phyloP scores from a whole-genome alignment of 768 basidiomycete species.

The Leucosporidium scottii region DNA sequence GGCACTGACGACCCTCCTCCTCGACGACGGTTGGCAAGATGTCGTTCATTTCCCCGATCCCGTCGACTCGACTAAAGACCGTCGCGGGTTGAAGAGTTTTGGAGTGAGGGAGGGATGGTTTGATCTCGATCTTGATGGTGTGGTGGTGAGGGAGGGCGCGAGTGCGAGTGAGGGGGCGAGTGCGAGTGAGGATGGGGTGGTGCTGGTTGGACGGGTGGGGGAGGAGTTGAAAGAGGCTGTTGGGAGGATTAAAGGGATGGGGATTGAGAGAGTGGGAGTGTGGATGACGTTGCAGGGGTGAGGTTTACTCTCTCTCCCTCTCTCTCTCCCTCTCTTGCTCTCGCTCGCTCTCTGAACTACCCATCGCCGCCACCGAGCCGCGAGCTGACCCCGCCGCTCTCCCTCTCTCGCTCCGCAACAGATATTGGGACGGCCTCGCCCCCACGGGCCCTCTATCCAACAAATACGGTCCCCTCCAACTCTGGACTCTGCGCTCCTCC shows the following conservation, averaged over 20 bases:
- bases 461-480: constrained; percentile 11
- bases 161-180: no score
- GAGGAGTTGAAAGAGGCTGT: constrained; percentile 16
- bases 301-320: not conserved
- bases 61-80: no score
- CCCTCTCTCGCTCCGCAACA: no score
- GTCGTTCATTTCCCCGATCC: not conserved
- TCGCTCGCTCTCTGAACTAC: no score
- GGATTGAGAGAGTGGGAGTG: constrained; percentile 31
- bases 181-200: constrained; percentile 8
- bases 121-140: no score
- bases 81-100: constrained; percentile 16
- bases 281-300: constrained; percentile 34
- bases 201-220: not conserved
- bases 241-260: constrained; percentile 15
- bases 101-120: constrained; percentile 16
- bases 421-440: constrained; percentile 33
- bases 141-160: no score
- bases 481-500: not conserved
- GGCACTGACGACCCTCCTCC: constrained; percentile 21
- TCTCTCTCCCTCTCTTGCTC: no score
- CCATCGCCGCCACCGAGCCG: no score
- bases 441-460: constrained; percentile 15
- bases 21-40: constrained; percentile 38
- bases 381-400: not conserved